These are phyloP conservation scores for Fusarium clavum DNA, from an alignment of 2,329 filamentous ascomycete species.

Conservation along the genomic window DNA sequence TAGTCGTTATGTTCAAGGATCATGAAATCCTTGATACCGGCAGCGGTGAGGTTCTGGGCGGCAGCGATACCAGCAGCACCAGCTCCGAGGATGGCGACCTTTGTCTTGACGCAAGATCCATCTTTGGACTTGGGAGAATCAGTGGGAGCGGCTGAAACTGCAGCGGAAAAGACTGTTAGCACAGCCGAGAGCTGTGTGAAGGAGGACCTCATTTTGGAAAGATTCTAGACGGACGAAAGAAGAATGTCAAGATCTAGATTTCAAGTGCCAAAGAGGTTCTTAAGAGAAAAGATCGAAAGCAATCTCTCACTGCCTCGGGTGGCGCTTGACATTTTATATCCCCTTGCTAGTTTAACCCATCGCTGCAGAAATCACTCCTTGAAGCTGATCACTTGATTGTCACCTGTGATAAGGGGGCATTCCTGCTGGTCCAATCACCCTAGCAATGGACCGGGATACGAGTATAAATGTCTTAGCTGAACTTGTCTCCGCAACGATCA, in stretches of 20 bases:
- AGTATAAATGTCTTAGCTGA: neutral
- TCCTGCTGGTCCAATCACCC: neutral
- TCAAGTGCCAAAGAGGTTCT: neutral
- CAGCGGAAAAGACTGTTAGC: neutral
- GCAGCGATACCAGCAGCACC: slow-evolving; percentile 73
- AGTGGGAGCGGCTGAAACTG: neutral
- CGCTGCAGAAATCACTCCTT: neutral
- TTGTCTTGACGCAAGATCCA: slow-evolving; percentile 46
- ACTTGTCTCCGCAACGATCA: neutral
- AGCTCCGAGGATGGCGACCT: slow-evolving; percentile 59
- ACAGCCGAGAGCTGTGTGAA: slow-evolving; percentile 6
- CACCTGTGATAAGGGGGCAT: neutral
- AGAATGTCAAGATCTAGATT: neutral
- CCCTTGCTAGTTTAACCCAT: neutral
- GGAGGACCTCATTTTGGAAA: slow-evolving; percentile 7
- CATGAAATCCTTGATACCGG: slow-evolving; percentile 71
- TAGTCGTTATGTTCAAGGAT: slow-evolving; percentile 72
- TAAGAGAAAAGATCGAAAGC: neutral
- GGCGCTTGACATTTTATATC: slow-evolving; percentile 5
- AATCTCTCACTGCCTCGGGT: neutral
- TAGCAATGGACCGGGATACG: neutral
- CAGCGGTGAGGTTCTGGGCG: slow-evolving; percentile 71
- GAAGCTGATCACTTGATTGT: neutral
- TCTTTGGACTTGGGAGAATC: neutral
- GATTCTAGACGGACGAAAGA: neutral